Percentiles rank a stretch among this genome's conserved stretches.
Conservation (phyloP, 768 basidiomycete genomes). For the Podaxis sp. region DNA sequence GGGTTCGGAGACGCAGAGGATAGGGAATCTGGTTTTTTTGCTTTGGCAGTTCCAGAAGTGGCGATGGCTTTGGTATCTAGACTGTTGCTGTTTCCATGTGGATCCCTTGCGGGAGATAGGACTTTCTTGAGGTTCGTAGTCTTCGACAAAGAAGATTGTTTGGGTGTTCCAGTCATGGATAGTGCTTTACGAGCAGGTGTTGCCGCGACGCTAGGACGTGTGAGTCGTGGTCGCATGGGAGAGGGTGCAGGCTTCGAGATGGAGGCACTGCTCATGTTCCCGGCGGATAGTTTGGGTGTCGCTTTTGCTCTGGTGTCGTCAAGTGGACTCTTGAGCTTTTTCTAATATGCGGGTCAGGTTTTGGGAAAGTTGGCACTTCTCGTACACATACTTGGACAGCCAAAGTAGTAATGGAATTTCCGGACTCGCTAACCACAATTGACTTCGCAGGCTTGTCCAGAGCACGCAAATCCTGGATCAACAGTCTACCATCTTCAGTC, state of each 20-base stretch:
- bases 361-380: neutral
- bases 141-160: neutral
- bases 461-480: constrained; percentile 62
- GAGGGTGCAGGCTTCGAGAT: constrained; percentile 5
- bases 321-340: neutral
- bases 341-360: neutral
- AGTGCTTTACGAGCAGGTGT: constrained; percentile 9
- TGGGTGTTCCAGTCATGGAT: constrained; percentile 12
- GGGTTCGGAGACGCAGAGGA: neutral
- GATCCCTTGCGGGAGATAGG: constrained; percentile 40
- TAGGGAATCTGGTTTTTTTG: constrained; percentile 18
- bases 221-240: constrained; percentile 12
- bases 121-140: constrained; percentile 26
- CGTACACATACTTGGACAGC: constrained; percentile 53
- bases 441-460: constrained; percentile 64
- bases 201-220: constrained; percentile 19
- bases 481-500: constrained; percentile 61
- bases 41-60: constrained; percentile 15
- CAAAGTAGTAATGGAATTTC: constrained; percentile 50
- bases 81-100: constrained; percentile 34
- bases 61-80: neutral
- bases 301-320: neutral
- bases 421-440: constrained; percentile 48
- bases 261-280: neutral
- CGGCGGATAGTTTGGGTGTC: neutral